Conservation (phyloP, 2,329 filamentous ascomycete genomes). For the Ceratocystis harringtonii region DNA sequence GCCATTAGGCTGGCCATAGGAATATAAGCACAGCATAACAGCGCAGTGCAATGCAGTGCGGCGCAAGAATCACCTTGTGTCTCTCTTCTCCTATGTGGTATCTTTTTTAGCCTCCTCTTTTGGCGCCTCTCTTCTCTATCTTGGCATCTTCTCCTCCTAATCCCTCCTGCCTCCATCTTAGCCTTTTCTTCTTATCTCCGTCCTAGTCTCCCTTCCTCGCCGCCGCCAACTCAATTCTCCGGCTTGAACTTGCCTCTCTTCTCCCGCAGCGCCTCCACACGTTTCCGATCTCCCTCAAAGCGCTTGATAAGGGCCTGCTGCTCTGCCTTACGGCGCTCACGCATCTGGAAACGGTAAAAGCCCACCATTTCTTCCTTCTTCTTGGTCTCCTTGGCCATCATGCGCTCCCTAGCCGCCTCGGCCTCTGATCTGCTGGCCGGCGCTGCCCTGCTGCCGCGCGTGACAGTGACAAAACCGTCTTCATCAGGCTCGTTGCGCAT, state of each 20-base stretch:
- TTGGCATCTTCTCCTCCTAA: conserved; percentile 20
- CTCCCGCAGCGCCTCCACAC: conserved; percentile 55
- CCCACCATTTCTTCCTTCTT: conserved; percentile 50
- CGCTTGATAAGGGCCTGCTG: conserved; percentile 51
- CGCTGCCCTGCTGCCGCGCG: conserved; percentile 58
- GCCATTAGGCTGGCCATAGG: not conserved
- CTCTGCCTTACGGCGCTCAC: conserved; percentile 63
- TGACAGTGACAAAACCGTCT: conserved; percentile 90
- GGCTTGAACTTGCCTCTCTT: conserved; percentile 47
- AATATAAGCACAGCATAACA: too few relatives aligned
- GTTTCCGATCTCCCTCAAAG: conserved; percentile 63
- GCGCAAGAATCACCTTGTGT: not conserved
- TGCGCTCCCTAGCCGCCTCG: conserved; percentile 41
- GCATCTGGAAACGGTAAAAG: conserved; percentile 73
- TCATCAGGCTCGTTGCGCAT: conserved; percentile 72
- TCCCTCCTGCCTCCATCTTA: conserved; percentile 29
- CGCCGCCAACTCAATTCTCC: conserved; percentile 28
- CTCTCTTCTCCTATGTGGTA: not conserved
- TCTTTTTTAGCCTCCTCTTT: not conserved
- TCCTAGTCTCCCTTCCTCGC: conserved; percentile 20
- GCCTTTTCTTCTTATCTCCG: not conserved
- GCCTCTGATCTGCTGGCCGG: conserved; percentile 60
- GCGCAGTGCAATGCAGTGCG: too few relatives aligned
- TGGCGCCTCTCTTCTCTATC: not conserved
- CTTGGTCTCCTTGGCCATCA: conserved; percentile 47